phyloP scores from a whole-genome alignment of 2,329 filamentous ascomycete genomes.

The Alternaria postmessia region DNA sequence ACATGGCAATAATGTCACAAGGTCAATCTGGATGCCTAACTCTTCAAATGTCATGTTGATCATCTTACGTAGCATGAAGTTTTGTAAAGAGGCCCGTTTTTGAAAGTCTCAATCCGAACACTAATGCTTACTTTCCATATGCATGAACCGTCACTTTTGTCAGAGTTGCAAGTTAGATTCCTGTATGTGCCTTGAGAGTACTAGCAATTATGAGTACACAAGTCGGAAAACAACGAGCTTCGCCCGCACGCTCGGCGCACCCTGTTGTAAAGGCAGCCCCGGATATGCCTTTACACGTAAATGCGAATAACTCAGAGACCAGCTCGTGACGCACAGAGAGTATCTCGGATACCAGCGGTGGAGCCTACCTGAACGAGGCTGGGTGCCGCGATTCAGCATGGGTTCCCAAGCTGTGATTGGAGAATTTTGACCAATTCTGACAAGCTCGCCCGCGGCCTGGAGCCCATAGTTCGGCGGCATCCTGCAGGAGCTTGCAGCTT shows the following conservation, averaged over 20 bases:
- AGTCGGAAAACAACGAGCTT: not conserved
- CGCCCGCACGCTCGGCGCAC: not conserved
- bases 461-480: slow-evolving; percentile 22
- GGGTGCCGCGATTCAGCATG: slow-evolving; percentile 6
- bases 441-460: slow-evolving; percentile 11
- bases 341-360: slow-evolving; percentile 5
- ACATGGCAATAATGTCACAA: not conserved
- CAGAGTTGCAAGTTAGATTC: not conserved
- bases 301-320: not conserved
- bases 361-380: slow-evolving; percentile 13
- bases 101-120: not conserved
- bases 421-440: slow-evolving; percentile 5
- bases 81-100: not conserved
- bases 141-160: not conserved
- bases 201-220: not conserved
- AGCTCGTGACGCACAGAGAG: not conserved
- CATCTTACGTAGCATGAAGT: not conserved
- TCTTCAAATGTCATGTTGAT: not conserved
- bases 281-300: not conserved
- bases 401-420: slow-evolving; percentile 17
- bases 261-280: not conserved
- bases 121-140: not conserved
- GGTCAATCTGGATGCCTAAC: not conserved
- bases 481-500: slow-evolving; percentile 26
- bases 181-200: not conserved